A percentile compares a stretch with the other conserved stretches of the same genome.
These are phyloP conservation scores for Apiospora malaysiana DNA, from an alignment of 2,329 filamentous ascomycete genomes.

Conservation along the genomic window DNA sequence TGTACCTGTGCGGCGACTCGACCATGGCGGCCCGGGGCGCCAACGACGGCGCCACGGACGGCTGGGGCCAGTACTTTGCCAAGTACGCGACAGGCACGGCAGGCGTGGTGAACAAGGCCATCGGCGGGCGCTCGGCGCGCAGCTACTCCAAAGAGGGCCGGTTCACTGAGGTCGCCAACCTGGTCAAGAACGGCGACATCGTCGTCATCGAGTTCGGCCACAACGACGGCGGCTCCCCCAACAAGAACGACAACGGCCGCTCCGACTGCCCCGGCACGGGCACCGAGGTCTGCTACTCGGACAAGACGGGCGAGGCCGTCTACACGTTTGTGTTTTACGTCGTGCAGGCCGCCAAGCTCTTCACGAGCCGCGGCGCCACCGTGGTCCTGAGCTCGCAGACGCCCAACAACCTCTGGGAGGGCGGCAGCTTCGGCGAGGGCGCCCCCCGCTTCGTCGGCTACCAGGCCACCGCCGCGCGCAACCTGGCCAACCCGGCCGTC, in stretches of 20 bases:
- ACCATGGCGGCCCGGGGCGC: conserved; percentile 56
- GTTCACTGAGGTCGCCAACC: conserved; percentile 59
- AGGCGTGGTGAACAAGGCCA: conserved; percentile 64
- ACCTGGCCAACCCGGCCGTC: conserved; percentile 32
- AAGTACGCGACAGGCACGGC: conserved; percentile 46
- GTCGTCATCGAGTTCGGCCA: conserved; percentile 75
- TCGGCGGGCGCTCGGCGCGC: conserved; percentile 66
- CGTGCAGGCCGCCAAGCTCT: conserved; percentile 35
- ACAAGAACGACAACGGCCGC: conserved; percentile 62
- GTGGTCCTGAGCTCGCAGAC: conserved; percentile 65
- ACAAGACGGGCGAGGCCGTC: conserved; percentile 37
- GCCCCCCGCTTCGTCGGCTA: conserved; percentile 64
- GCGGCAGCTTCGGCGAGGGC: conserved; percentile 52
- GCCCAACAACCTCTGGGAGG: conserved; percentile 68
- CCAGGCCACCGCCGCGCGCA: conserved; percentile 30
- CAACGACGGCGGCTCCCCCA: conserved; percentile 68
- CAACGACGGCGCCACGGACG: conserved; percentile 45
- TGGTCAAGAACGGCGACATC: conserved; percentile 61
- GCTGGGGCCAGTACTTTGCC: conserved; percentile 66
- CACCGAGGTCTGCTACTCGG: conserved; percentile 55
- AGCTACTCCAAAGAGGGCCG: conserved; percentile 67
- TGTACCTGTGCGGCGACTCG: conserved; percentile 60
- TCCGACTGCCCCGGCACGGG: conserved; percentile 61
- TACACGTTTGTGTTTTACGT: conserved; percentile 41
- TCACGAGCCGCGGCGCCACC: conserved; percentile 60